These are phyloP conservation scores for barley (Hordeum vulgare) DNA, from an alignment of 176 grass and related monocot species.

Conservation along the genomic window MorexV3_pseudomolecules_assembly NC_058523.1:153428599-153429098, in stretches of 20 bases:
- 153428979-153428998: background rate
- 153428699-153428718: background rate
- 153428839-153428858: background rate
- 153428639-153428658: too few species aligned
- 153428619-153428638: too few species aligned
- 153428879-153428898: background rate
- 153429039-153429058: conserved; percentile 57
- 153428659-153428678: too few species aligned
- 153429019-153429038: conserved; percentile 52
- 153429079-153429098: conserved; percentile 47
- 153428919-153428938: background rate
- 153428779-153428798: background rate
- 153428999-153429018: conserved; percentile 17
- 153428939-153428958: background rate
- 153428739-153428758: background rate
- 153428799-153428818: background rate
- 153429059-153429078: conserved; percentile 67
- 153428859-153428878: background rate
- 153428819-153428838: background rate
- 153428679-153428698: background rate
- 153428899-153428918: background rate
- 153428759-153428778: background rate
- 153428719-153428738: background rate
- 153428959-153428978: background rate
- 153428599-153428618: too few species aligned